phyloP scores from a whole-genome alignment of 306 rosid species.

The Hippophae gyantsensis region DNA sequence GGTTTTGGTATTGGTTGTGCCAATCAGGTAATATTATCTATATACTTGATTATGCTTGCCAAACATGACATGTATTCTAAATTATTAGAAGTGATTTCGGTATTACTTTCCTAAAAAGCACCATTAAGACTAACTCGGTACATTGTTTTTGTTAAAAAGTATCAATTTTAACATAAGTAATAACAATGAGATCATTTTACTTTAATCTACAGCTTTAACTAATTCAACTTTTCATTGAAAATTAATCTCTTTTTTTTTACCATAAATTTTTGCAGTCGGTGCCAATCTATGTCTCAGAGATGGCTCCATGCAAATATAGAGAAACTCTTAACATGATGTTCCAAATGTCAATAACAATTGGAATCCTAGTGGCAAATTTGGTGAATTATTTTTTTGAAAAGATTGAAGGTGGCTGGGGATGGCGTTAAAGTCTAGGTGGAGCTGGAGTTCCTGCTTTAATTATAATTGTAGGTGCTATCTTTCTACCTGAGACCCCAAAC shows the following conservation, averaged over 20 bases:
- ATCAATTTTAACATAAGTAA: no score
- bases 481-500: conserved; percentile 69
- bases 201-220: no score
- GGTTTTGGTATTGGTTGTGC: conserved; percentile 83
- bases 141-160: no score
- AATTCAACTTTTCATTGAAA: background rate
- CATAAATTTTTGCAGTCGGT: conserved; percentile 36
- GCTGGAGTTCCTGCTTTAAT: conserved; percentile 64
- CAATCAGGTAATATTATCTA: conserved; percentile 42
- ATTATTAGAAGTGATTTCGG: no score
- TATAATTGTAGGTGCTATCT: conserved; percentile 41
- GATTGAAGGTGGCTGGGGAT: conserved; percentile 52
- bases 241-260: background rate
- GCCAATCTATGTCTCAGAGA: conserved; percentile 71
- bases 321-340: conserved; percentile 67
- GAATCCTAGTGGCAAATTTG: conserved; percentile 54
- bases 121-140: no score
- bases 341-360: conserved; percentile 64
- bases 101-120: no score
- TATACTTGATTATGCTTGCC: no score
- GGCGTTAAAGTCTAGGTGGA: conserved; percentile 72
- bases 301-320: conserved; percentile 54
- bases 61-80: background rate
- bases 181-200: no score
- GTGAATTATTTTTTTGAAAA: conserved; percentile 48